These are phyloP conservation scores for Ophiosphaerella narmari DNA, from an alignment of 2,329 filamentous ascomycete species.

Conservation along the genomic window DNA sequence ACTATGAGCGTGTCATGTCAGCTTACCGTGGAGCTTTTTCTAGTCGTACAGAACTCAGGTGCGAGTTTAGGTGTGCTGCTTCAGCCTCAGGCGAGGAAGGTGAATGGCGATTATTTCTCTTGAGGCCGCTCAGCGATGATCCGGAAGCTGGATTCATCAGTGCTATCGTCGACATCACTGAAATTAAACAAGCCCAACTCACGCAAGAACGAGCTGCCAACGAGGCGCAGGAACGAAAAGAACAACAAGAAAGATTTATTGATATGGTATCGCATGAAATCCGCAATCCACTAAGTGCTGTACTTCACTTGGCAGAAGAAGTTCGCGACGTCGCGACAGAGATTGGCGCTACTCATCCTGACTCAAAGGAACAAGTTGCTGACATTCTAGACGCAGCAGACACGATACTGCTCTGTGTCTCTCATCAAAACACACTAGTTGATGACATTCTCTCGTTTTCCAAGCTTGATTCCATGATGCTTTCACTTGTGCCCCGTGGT, in stretches of 20 bases:
- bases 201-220: slow-evolving; percentile 49
- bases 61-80: slow-evolving; percentile 50
- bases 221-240: slow-evolving; percentile 50
- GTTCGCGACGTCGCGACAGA: slow-evolving; percentile 43
- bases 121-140: slow-evolving; percentile 50
- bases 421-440: slow-evolving; percentile 52
- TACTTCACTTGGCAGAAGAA: slow-evolving; percentile 52
- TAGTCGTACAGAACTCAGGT: slow-evolving; percentile 44
- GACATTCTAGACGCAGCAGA: slow-evolving; percentile 43
- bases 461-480: slow-evolving; percentile 55
- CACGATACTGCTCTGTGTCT: slow-evolving; percentile 51
- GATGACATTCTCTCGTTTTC: slow-evolving; percentile 55
- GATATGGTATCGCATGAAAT: slow-evolving; percentile 53
- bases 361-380: slow-evolving; percentile 25
- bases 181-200: slow-evolving; percentile 51
- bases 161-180: slow-evolving; percentile 53
- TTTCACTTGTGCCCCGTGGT: slow-evolving; percentile 41
- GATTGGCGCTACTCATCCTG: slow-evolving; percentile 18
- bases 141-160: slow-evolving; percentile 52
- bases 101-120: slow-evolving; percentile 50
- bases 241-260: slow-evolving; percentile 54
- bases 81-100: slow-evolving; percentile 34
- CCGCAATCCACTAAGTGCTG: slow-evolving; percentile 44
- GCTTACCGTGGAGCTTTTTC: slow-evolving; percentile 51
- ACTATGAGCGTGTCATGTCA: slow-evolving; percentile 52